Percentiles rank a stretch among this genome's conserved stretches.
phyloP scores from a whole-genome alignment of 2,329 filamentous ascomycete genomes.

The Alternaria sp. region DNA sequence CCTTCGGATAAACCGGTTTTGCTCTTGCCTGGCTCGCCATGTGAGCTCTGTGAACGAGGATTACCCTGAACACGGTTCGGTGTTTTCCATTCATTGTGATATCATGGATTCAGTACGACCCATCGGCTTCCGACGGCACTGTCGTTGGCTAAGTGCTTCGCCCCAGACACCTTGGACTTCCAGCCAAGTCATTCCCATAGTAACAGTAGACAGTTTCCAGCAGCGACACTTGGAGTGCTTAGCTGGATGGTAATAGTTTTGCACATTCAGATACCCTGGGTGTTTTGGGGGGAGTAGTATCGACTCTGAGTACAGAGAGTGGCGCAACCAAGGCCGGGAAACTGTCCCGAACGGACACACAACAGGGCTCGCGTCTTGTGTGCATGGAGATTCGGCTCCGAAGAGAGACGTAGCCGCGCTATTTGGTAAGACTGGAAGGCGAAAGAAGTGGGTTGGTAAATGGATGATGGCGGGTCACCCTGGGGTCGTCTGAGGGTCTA shows the following conservation, averaged over 20 bases:
- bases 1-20: background rate
- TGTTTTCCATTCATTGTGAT: background rate
- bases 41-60: background rate
- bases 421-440: slow-evolving; percentile 9
- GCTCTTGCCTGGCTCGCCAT: background rate
- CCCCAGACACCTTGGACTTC: background rate
- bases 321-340: slow-evolving; percentile 3
- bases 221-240: background rate
- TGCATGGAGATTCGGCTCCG: background rate
- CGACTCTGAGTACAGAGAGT: slow-evolving; percentile 6
- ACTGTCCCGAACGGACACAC: background rate
- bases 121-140: background rate
- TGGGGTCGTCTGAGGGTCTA: slow-evolving; percentile 14
- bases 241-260: background rate
- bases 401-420: slow-evolving; percentile 7
- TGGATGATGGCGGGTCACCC: slow-evolving; percentile 1
- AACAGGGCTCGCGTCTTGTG: background rate
- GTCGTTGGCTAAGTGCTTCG: background rate
- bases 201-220: background rate
- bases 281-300: background rate
- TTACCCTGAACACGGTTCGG: background rate
- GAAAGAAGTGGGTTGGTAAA: slow-evolving; percentile 14
- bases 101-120: background rate
- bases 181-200: background rate
- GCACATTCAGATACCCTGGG: background rate